Evolutionary conservation across 129 eudicot genomes (phyloP).

Genomic region (Helichrysum umbraculigerum): DNA sequence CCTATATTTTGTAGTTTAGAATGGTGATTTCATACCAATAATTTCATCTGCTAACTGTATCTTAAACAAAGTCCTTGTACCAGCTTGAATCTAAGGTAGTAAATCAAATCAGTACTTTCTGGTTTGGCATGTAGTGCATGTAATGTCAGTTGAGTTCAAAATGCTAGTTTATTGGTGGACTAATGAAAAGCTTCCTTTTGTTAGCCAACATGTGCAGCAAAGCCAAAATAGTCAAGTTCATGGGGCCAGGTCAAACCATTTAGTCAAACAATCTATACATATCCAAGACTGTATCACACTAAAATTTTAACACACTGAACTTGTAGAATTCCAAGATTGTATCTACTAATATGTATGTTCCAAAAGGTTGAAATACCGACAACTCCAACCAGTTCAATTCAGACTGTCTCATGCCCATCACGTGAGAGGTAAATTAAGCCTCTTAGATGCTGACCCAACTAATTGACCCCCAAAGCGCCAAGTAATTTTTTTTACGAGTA

Average conservation of each 20-base stretch:
- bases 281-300: too few species aligned
- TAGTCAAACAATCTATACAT: neutral
- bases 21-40: constrained; percentile 16
- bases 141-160: neutral
- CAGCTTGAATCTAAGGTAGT: neutral
- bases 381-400: too few species aligned
- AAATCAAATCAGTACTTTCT: neutral
- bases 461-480: too few species aligned
- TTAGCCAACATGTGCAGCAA: neutral
- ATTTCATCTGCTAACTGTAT: neutral
- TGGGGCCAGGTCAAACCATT: neutral
- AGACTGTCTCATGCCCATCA: too few species aligned
- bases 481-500: too few species aligned
- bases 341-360: too few species aligned
- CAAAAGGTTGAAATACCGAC: too few species aligned
- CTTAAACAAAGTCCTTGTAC: constrained; percentile 1
- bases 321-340: too few species aligned
- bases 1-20: neutral
- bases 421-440: too few species aligned
- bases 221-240: neutral
- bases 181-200: neutral
- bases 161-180: neutral
- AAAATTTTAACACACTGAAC: neutral
- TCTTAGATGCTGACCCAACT: too few species aligned
- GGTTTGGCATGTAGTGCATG: constrained; percentile 3